Evolutionary conservation across 2,329 filamentous ascomycete species (phyloP), one percentile per base, ranked within the genome.

Genomic region (Aspergillaceae sp.): DNA sequence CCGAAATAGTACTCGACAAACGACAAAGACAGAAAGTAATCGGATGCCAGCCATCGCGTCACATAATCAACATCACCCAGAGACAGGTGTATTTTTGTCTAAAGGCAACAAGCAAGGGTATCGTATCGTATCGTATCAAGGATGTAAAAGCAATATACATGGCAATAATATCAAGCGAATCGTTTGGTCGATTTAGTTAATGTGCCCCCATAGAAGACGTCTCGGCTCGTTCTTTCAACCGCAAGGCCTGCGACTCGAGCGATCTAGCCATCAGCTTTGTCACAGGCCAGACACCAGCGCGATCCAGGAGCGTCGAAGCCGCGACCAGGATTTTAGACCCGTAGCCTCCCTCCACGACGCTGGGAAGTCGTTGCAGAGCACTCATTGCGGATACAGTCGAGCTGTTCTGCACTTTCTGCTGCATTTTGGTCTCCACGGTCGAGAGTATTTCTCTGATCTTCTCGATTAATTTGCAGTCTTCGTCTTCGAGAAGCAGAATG

Each of bases 221-320:
- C 42, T 68, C 61, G 27, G 79, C 77, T 52, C 81, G 75, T 50
- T 78, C 76, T 56, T 77, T 79, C 68, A 84, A 78, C 54, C 81
- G 76, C 49, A 73, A 70, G 33, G 81, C 80, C 64, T 84, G 81
- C 32, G 76, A 74, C 59, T 84, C 79, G 37, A 84, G 70, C 29
- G 80, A 81, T 50, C 77, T 77, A 43, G 79, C 78, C 78, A 84
- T 84, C 42, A 84, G 73, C 63, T 81, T 81, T n/a, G 80, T 83
- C 40, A 84, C 81, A 83, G 90, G 90, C 91, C 92, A 98, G 29
- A 95, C 87, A 53, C 87, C 85, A 51, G 87, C 86, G 68, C 88
- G 88, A 55, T 90, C 86, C 51, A 97, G 76, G 77, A 94, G 86
- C 68, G 87, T 85, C 41, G 89, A 87, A 52, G 87, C 92, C 45